These are phyloP conservation scores for Xerocomus brunneocitrinus DNA, from an alignment of 768 basidiomycete species.

Conservation along the genomic window DNA sequence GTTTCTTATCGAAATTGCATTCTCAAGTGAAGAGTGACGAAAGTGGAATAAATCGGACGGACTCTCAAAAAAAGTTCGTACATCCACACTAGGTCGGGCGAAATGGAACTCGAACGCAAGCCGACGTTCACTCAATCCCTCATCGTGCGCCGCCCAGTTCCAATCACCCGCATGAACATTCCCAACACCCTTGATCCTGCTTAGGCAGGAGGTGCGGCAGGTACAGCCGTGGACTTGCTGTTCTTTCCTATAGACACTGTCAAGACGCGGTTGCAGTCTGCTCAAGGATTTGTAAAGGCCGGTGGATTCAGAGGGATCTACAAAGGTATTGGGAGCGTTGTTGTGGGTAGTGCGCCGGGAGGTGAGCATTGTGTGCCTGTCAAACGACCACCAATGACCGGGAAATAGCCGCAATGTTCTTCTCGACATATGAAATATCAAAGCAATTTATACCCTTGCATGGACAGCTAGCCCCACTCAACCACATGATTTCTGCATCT, in stretches of 20 bases:
- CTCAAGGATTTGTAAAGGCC: slow-evolving; percentile 77
- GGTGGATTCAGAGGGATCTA: slow-evolving; percentile 92
- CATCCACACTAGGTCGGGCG: background rate
- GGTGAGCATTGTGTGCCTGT: slow-evolving; percentile 47
- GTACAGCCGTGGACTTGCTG: slow-evolving; percentile 88
- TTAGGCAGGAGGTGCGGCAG: slow-evolving; percentile 87
- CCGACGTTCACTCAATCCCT: slow-evolving; percentile 47
- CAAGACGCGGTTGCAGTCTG: slow-evolving; percentile 91
- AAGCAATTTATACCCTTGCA: slow-evolving; percentile 70
- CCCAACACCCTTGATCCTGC: slow-evolving; percentile 5
- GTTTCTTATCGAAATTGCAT: background rate
- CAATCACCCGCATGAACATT: slow-evolving; percentile 11
- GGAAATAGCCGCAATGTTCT: slow-evolving; percentile 83
- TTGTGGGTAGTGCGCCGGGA: slow-evolving; percentile 93
- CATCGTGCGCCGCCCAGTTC: slow-evolving; percentile 32
- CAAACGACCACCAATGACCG: background rate
- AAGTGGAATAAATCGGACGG: background rate
- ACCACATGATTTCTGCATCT: slow-evolving; percentile 57
- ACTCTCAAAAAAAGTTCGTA: background rate
- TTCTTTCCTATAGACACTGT: slow-evolving; percentile 97
- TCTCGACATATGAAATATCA: slow-evolving; percentile 87
- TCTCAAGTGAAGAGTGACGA: too few species aligned
- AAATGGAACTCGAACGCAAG: slow-evolving; percentile 30
- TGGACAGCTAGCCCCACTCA: slow-evolving; percentile 58
- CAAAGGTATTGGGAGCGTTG: slow-evolving; percentile 89